Evolutionary conservation across 148 eudicot species (phyloP).

Genomic region (Camellia sinensis): DNA sequence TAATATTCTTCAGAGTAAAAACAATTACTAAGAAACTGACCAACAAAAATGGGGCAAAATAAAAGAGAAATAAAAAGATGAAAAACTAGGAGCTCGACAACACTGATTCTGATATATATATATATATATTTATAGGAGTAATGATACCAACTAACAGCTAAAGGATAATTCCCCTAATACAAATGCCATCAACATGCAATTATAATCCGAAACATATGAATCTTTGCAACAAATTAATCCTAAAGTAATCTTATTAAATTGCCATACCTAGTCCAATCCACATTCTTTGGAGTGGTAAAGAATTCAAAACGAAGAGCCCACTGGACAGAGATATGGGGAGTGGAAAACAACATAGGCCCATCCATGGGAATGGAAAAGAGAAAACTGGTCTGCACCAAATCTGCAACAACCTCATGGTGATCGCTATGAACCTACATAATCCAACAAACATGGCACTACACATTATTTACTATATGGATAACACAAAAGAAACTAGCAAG

Average conservation of each 20-base stretch:
- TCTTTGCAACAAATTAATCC: not conserved
- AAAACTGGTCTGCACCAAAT: conserved; percentile 91
- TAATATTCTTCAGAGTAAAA: not conserved
- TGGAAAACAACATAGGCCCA: conserved; percentile 94
- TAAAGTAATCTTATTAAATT: not conserved
- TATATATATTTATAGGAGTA: not conserved
- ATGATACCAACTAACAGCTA: not conserved
- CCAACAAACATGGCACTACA: conserved; percentile 4
- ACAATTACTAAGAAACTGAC: not conserved
- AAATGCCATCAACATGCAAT: not conserved
- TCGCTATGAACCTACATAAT: conserved; percentile 75
- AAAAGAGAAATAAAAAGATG: not conserved
- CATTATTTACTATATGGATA: not conserved
- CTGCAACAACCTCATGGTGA: conserved; percentile 90
- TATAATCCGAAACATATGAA: not conserved
- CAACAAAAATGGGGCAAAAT: not conserved
- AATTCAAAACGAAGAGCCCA: conserved; percentile 97
- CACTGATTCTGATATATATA: not conserved
- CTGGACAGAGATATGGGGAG: conserved; percentile 83
- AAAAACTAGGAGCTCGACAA: not conserved
- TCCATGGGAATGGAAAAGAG: conserved; percentile 93
- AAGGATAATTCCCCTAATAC: conserved; percentile 1
- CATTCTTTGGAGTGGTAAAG: conserved; percentile 79
- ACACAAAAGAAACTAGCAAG: not conserved
- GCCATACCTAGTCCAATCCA: conserved; percentile 84